Evolutionary conservation across 2,329 filamentous ascomycete species (phyloP), one percentile per base, ranked within the genome.

Genomic region (Phaeosphaeriaceae sp.): DNA sequence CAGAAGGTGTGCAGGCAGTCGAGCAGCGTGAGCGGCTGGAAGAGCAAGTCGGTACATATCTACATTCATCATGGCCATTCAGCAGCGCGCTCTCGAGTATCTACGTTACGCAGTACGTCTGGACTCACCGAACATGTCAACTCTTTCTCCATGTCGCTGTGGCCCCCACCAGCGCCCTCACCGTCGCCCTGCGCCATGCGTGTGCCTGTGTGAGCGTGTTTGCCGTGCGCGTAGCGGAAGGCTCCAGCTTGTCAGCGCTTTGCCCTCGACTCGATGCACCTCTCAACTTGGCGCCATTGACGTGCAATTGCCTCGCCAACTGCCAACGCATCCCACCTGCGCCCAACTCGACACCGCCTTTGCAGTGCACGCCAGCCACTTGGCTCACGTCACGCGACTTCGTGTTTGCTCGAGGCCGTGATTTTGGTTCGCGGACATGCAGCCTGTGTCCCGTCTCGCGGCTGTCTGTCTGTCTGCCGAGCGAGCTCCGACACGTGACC

Each of bases 1-100:
- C 95, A 99, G 79, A 96, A 99, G 48, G 94, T 97, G 80, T 97
- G 93, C 47, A 97, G 87, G 76, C 93, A 97, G 82, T 97, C 92
- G 77, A 97, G 91, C 51, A 97, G 88, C 26, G 93, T 97, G 64
- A 97, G 85, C 32, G 94, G 93, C 77, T 96, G 92, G 80, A 93
- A 96, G 63, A 97, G 88, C 65, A 97, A 87, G 78, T 98, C 95
- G 69, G 94, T 97, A 83, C 95, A 99, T 73, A 99, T 99, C 94
- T 97, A 68, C 10, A 35, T 6, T 35, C 30, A 15, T 19, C 11
- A 21, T n/a, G 5, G 42, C 6, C 15, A 21, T 15, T 63, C 58
- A 55, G 48, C 54, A 28, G 26, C 26, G 5, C 5, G 4, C 26
- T 28, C 26, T 9, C 9, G 26, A 4, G 26, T 28, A 28, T 60